A percentile compares a stretch with the other conserved stretches of the same genome.
phyloP scores from a whole-genome alignment of 2,329 filamentous ascomycete genomes.

The Epicoccum nigrum region DNA sequence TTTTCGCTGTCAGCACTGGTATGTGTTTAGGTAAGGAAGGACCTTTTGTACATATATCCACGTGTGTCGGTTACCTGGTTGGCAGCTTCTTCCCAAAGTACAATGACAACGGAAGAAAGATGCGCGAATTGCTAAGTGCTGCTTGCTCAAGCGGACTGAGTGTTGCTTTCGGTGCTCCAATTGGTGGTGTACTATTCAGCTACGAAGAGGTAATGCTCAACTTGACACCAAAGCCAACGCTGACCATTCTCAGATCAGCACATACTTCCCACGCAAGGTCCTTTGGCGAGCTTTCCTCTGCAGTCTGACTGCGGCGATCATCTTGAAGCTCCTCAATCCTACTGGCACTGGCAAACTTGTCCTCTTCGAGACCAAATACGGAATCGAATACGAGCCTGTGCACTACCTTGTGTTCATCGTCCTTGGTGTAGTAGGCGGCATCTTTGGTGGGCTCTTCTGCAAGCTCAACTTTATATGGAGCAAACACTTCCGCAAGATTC shows the following conservation, averaged over 20 bases:
- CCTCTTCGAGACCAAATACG: conserved; percentile 66
- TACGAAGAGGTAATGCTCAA: conserved; percentile 55
- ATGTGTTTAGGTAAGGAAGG: conserved; percentile 69
- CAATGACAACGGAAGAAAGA: conserved; percentile 62
- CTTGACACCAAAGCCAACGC: background rate
- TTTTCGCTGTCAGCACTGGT: conserved; percentile 64
- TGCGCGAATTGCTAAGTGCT: conserved; percentile 64
- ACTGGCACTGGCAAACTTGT: conserved; percentile 66
- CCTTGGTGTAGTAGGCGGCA: conserved; percentile 62
- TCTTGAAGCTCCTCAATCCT: conserved; percentile 64
- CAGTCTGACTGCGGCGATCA: conserved; percentile 61
- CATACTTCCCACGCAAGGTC: conserved; percentile 65
- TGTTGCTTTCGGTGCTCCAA: conserved; percentile 67
- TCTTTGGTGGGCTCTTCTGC: conserved; percentile 66
- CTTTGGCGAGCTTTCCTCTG: conserved; percentile 66
- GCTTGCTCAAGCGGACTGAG: conserved; percentile 64
- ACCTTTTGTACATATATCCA: conserved; percentile 63
- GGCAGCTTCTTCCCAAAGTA: conserved; percentile 62
- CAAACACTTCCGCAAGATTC: conserved; percentile 59
- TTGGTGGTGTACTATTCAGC: conserved; percentile 66
- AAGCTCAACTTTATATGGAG: conserved; percentile 64
- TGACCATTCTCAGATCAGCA: conserved; percentile 52
- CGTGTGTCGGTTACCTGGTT: conserved; percentile 62
- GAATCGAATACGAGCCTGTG: conserved; percentile 59
- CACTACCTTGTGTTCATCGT: conserved; percentile 65